Evolutionary conservation across 73 alveolate genomes (phyloP), one percentile per base, ranked within the genome.

Genomic region (Paramecium caudatum): DNA sequence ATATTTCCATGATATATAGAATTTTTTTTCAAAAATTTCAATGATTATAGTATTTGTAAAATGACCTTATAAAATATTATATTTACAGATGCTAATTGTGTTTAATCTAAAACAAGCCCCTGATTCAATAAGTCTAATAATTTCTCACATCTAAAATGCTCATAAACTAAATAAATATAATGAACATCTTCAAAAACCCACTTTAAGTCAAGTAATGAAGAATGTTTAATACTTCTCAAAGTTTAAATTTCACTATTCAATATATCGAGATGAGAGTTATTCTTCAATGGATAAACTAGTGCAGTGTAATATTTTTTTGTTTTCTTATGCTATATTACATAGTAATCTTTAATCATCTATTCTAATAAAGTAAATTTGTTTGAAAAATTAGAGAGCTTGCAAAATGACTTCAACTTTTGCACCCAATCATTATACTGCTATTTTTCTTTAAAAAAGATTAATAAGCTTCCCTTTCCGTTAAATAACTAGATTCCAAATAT

Each of bases 1-100:
- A 74, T 41, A 25, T 74, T 74, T 3, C 88, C 88, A 43, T 74
- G 88, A 41, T 74, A 74, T 21, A 74, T 74, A 16, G 9, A 37
- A 36, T 74, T n/a, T 74, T 74, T 74, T 5, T 39, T 37, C n/a
- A 74, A 41, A 43, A 36, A 74, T 74, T 74, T 74, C 13, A 27
- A 10, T 21, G 32, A 15, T 16, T 45, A 3, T 21, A 74, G 21
- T 16, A 74, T 1, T 74, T 74, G n/a, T 41, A 74, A 47, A 19
- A 74, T 45, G 50, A 68, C 34, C 84, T 68, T 32, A 7, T 25
- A 34, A 68, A 25, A 34, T 27, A 33, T 15, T n/a, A 68, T n/a
- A 15, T 37, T 68, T 74, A 74, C 65, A 74, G 62, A 74, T 39
- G 88, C 88, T 39, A 74, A 43, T 45, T 74, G 10, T 4, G 68